A percentile compares a stretch with the other conserved stretches of the same genome.
These are phyloP conservation scores for Talaromyces islandicus DNA, from an alignment of 2,329 filamentous ascomycete genomes.

Conservation along the genomic window DNA sequence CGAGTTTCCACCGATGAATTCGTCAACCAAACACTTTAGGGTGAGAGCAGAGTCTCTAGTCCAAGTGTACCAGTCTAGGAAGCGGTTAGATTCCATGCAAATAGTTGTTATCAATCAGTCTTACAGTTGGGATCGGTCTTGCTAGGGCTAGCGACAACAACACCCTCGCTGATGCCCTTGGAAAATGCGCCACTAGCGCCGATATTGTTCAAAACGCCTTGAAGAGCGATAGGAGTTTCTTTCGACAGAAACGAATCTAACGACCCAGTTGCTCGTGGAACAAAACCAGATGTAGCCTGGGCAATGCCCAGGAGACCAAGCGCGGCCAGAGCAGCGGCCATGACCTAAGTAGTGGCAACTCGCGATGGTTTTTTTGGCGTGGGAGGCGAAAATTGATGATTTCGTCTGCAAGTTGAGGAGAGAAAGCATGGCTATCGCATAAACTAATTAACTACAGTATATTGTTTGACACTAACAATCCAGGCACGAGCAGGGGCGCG, in stretches of 20 bases:
- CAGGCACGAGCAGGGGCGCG: background rate
- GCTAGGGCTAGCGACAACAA: slow-evolving; percentile 54
- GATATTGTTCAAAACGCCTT: slow-evolving; percentile 52
- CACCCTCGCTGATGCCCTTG: slow-evolving; percentile 44
- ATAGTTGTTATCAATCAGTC: slow-evolving; percentile 10
- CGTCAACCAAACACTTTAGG: slow-evolving; percentile 63
- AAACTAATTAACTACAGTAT: background rate
- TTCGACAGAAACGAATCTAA: slow-evolving; percentile 34
- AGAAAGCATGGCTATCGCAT: background rate
- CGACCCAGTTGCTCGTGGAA: slow-evolving; percentile 12
- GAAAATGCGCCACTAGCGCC: slow-evolving; percentile 47
- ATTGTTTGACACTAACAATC: background rate
- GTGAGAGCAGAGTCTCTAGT: slow-evolving; percentile 68
- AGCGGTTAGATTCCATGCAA: background rate
- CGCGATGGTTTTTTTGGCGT: background rate
- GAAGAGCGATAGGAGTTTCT: slow-evolving; percentile 46
- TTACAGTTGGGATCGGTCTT: slow-evolving; percentile 49
- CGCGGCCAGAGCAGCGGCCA: slow-evolving; percentile 1
- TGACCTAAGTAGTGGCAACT: background rate
- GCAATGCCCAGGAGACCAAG: slow-evolving; percentile 11
- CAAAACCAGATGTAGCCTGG: slow-evolving; percentile 1
- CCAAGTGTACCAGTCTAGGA: slow-evolving; percentile 69
- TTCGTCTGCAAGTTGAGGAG: background rate
- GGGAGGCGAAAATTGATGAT: background rate
- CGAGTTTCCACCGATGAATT: slow-evolving; percentile 57